Base-by-base conservation (phyloP, 2,329 filamentous ascomycete genomes). In the Fusarium sp. region DNA sequence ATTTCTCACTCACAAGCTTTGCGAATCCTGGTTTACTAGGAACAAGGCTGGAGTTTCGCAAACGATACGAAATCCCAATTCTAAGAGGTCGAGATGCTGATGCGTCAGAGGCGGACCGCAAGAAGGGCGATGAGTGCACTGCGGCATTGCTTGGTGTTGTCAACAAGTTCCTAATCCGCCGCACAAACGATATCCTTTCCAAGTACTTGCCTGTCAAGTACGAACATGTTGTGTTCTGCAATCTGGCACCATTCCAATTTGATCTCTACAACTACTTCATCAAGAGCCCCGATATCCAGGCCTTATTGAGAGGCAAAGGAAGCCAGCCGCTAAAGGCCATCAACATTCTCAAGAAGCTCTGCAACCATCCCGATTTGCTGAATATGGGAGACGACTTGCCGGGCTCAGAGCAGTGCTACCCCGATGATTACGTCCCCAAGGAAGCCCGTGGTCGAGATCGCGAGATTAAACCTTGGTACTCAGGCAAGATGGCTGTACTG, bases 181-280 rank as follows among this genome's bases (percentile, higher is more conserved):
- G 96, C 58, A 97, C 95, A 6, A 99, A 99, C 85, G 96, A 99
- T 75, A 97, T 99, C 64, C 81, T 99, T 23, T 97, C 95, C 50
- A 99, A 99, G 78, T 99, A 99, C 76, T 82, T 99, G 60, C 96
- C 96, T 0, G 90, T 98, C 82, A 99, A 99, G 82, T 99, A 99
- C 79, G 96, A 99, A 79, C 96, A 99, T 77, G 96, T 99, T 28
- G 96, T 99, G 1, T 99, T 99, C 80, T 99, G 96, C 84, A 95
- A 95, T 72, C 85, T 97, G 44, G 91, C 96, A 17, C 92, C 92
- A 0, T 98, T 99, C 80, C 96, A 99, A 78, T 86, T 94, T 54
- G 92, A 93, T 69, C 83, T 99, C 2, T 99, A 99, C 83, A 97
- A 97, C 74, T 93, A 97, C 78, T 99, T 99, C 78, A 94, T 99